Evolutionary conservation across 179 eudicot genomes (phyloP).

Genomic region (Beta macrorhiza): DNA sequence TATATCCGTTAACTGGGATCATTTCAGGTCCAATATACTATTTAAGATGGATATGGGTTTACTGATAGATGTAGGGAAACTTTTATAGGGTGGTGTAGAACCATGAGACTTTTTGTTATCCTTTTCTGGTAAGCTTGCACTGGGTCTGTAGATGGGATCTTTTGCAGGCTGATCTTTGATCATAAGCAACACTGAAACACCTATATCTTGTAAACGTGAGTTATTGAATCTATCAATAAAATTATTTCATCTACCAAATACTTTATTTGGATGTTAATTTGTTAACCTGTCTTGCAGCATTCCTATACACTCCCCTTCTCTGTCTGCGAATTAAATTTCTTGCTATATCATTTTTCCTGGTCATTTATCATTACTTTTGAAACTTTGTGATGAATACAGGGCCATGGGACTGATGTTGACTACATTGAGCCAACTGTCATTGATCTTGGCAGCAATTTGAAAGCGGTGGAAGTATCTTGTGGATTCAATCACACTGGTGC

Average conservation of each 20-base stretch:
- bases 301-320: not conserved
- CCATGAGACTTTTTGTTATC: not conserved
- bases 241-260: not conserved
- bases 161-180: not conserved
- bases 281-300: not conserved
- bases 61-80: not conserved
- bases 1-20: not conserved
- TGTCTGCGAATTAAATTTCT: not conserved
- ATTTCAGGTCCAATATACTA: not conserved
- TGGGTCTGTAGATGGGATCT: not conserved
- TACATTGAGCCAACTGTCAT: conserved; percentile 57
- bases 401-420: conserved; percentile 84
- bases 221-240: not conserved
- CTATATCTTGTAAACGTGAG: not conserved
- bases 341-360: not conserved
- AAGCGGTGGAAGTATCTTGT: conserved; percentile 77
- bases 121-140: not conserved
- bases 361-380: not conserved
- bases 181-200: not conserved
- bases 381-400: conserved; percentile 40
- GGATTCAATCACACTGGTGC: conserved; percentile 98
- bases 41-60: not conserved
- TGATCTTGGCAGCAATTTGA: conserved; percentile 56
- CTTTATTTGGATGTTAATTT: not conserved
- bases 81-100: not conserved